A percentile compares a stretch with the other conserved stretches of the same genome.
phyloP scores from a whole-genome alignment of 495 filamentous ascomycete genomes.

The Haplographium delicatum region DNA sequence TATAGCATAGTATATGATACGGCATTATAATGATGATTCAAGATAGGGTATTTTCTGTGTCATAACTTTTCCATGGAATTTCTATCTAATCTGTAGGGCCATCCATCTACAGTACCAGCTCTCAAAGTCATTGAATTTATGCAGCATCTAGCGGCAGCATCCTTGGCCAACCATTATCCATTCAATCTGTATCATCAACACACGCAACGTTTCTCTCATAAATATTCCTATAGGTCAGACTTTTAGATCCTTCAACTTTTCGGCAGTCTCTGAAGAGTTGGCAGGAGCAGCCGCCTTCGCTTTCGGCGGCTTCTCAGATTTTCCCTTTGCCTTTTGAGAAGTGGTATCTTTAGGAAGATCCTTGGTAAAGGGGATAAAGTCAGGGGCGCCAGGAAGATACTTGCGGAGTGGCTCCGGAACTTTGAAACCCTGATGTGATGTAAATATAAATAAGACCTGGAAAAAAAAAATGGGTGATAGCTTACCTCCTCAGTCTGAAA shows the following conservation, averaged over 20 bases:
- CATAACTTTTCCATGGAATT: no score
- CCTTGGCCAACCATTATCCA: no score
- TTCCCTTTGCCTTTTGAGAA: constrained; percentile 50
- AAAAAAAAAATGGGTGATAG: constrained; percentile 13
- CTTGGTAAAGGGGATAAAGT: constrained; percentile 83
- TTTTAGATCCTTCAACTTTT: constrained; percentile 24
- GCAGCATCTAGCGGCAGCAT: no score
- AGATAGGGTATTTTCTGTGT: no score
- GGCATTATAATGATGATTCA: no score
- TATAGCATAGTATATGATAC: no score
- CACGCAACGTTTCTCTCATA: no score
- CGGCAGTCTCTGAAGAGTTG: constrained; percentile 11
- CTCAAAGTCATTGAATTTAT: no score
- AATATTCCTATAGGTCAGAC: no score
- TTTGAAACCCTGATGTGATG: constrained; percentile 57
- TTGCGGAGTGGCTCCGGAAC: constrained; percentile 85
- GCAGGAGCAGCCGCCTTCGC: constrained; percentile 26
- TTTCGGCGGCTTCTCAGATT: constrained; percentile 36
- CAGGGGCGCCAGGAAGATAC: constrained; percentile 84
- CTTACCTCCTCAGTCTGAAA: constrained; percentile 83
- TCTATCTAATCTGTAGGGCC: no score
- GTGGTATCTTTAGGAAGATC: constrained; percentile 73
- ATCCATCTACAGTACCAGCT: no score
- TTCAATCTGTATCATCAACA: no score
- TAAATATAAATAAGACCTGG: constrained; percentile 7